Base-by-base conservation (phyloP, 75 land plant species). In the Larix kaempferi region DNA sequence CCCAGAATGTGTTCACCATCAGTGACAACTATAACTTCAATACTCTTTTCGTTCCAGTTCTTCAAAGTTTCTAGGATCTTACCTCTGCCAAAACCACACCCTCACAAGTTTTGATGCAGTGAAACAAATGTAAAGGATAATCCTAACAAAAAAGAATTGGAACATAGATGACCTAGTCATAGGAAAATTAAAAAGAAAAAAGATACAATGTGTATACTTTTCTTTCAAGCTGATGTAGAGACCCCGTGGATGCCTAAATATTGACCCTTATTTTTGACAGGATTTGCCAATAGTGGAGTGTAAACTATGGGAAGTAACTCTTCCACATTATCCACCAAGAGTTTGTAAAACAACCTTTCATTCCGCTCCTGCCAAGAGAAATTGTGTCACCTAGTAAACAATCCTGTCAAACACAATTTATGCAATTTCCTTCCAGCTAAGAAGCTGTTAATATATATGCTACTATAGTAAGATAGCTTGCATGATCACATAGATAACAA, bases 201-300 rank as follows among this genome's bases (percentile, higher is more conserved):
- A 49, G 14, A 21, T 17, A 78, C 25, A 17, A 57, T 62, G 27
- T 12, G 69, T 86, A 64, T 76, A 94, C 96, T 88, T 94, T 72
- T 94, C 98, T 44, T 94, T 90, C 78, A 92, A 78, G 81, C 95
- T 94, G 65, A 95, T 95, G 73, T 85, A 95, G 62, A 95, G 85
- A 73, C 98, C 98, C 81, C 86, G 98, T 56, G 98, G 89, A 52
- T 83, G 86, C 73, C 79, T 89, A 54, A 82, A 91, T 52, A 95
- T 89, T 71, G 83, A 75, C 6, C 98, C 93, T 78, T 88, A 92
- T 75, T 94, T 94, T 78, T 94, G 91, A 79, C 98, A 94, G 75
- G 95, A 95, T 78, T 94, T 95, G 26, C 98, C 98, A 72, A 89
- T 93, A 59, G 95, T 93, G 98, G 98, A 29, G 98, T 95, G 78